Percentiles rank a stretch among this genome's conserved stretches.
phyloP scores from a whole-genome alignment of 257 asterid genomes.

The Cinchona pubescens region DNA sequence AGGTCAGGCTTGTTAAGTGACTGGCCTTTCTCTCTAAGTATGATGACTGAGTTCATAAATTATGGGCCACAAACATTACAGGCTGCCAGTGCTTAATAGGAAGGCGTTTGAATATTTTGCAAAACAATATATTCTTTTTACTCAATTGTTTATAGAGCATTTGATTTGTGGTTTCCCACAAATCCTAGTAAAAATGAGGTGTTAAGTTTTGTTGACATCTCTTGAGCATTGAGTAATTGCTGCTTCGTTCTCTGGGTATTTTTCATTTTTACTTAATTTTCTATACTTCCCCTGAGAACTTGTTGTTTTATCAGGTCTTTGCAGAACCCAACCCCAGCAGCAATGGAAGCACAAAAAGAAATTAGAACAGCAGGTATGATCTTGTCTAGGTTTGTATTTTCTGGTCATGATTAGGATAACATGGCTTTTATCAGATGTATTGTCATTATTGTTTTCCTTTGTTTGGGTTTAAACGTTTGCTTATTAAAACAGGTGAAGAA shows the following conservation, averaged over 20 bases:
- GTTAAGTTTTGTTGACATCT: not conserved
- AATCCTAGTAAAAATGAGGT: not conserved
- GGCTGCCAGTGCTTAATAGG: not conserved
- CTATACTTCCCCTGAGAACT: not conserved
- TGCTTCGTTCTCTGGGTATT: not conserved
- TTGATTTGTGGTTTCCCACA: not conserved
- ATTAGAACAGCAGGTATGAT: constrained; percentile 45
- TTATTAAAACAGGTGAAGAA: constrained; percentile 37
- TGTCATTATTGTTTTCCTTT: not conserved
- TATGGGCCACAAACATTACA: too few relatives aligned
- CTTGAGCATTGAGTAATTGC: not conserved
- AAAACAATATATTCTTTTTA: not conserved
- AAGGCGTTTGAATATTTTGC: not conserved
- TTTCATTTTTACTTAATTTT: not conserved
- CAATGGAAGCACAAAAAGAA: constrained; percentile 35
- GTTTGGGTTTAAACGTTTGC: not conserved
- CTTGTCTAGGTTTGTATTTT: not conserved
- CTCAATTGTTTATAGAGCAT: not conserved
- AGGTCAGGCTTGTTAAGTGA: too few relatives aligned
- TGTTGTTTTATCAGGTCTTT: constrained; percentile 17
- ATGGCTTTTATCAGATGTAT: not conserved
- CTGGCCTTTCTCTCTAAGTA: too few relatives aligned
- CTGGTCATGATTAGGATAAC: not conserved
- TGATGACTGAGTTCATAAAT: too few relatives aligned
- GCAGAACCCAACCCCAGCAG: constrained; percentile 44